phyloP scores from a whole-genome alignment of 345 rosid genomes.

The sweet orange (Citrus sinensis) region DVS_A1.0 CM039163.1:46040501-46041000 shows the following conservation, averaged over 20 bases:
- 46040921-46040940: slow-evolving; percentile 90
- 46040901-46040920: slow-evolving; percentile 69
- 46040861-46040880: slow-evolving; percentile 16
- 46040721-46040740: background rate
- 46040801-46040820: background rate
- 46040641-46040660: background rate
- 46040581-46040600: too few relatives aligned
- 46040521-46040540: too few relatives aligned
- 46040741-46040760: background rate
- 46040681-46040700: background rate
- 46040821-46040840: background rate
- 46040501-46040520: too few relatives aligned
- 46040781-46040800: slow-evolving; percentile 8
- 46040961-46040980: slow-evolving; percentile 78
- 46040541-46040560: too few relatives aligned
- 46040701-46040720: background rate
- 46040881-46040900: slow-evolving; percentile 21
- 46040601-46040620: too few relatives aligned
- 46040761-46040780: background rate
- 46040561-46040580: too few relatives aligned
- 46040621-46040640: too few relatives aligned
- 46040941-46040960: slow-evolving; percentile 85
- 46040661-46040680: background rate
- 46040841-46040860: slow-evolving; percentile 10
- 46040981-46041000: slow-evolving; percentile 78